phyloP scores from a whole-genome alignment of 371 early-diverging fungal species.

The Chytridium lagenaria region DNA sequence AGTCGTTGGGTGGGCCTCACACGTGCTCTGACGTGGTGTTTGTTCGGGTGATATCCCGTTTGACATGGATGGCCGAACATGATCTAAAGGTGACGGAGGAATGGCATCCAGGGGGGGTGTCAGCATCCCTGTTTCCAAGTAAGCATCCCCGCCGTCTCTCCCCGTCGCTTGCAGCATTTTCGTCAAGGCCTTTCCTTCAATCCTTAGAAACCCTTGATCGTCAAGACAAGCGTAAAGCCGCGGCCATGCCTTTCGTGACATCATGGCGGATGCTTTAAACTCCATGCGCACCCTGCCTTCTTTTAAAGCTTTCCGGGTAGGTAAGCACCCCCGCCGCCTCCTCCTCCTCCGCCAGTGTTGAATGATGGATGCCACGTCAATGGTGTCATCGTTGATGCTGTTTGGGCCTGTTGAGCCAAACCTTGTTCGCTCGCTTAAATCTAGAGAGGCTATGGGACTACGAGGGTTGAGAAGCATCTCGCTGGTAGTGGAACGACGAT shows the following conservation, averaged over 20 bases:
- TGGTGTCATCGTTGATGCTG: not conserved
- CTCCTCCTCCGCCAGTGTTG: not conserved
- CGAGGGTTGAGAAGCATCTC: too few species aligned
- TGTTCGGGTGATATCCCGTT: not conserved
- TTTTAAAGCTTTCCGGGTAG: not conserved
- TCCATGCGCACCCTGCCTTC: slow-evolving; percentile 2
- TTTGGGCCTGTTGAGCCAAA: not conserved
- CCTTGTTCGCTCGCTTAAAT: not conserved
- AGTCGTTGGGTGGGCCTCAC: not conserved
- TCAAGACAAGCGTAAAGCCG: not conserved
- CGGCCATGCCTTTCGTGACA: not conserved
- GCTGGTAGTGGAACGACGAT: too few species aligned
- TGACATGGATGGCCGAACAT: not conserved
- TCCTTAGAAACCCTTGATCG: not conserved
- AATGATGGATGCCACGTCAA: not conserved
- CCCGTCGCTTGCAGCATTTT: not conserved
- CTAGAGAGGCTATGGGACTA: not conserved
- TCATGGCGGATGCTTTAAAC: not conserved
- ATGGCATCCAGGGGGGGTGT: not conserved
- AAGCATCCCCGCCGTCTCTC: not conserved
- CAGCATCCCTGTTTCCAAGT: not conserved
- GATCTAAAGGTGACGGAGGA: not conserved
- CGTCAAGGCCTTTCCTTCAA: not conserved
- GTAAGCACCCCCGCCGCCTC: not conserved
- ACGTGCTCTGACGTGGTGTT: not conserved